These are phyloP conservation scores for Crithidia sp. DNA, from an alignment of 208 protist species.

Conservation along the genomic window DNA sequence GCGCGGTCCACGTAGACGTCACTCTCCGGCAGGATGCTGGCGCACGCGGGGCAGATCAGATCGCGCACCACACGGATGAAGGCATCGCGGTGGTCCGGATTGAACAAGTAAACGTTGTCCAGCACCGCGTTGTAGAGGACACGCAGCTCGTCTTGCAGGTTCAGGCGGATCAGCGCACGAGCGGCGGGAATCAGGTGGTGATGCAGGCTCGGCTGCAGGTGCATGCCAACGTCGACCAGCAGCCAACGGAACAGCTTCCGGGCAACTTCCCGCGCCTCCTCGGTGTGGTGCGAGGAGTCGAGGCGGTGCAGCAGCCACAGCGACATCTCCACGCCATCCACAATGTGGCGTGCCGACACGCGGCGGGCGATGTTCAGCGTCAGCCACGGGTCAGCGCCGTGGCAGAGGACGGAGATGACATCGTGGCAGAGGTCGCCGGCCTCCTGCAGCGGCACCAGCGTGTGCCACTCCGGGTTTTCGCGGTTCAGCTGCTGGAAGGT, in stretches of 20 bases:
- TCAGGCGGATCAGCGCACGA: slow-evolving; percentile 72
- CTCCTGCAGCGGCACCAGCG: slow-evolving; percentile 50
- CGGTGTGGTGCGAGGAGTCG: slow-evolving; percentile 73
- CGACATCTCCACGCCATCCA: slow-evolving; percentile 85
- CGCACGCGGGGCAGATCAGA: slow-evolving; percentile 75
- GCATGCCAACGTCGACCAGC: slow-evolving; percentile 78
- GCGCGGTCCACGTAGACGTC: slow-evolving; percentile 70
- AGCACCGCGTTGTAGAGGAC: slow-evolving; percentile 83
- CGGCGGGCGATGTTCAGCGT: slow-evolving; percentile 75
- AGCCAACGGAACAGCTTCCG: slow-evolving; percentile 83
- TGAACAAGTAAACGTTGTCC: slow-evolving; percentile 75
- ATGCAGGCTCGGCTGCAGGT: slow-evolving; percentile 75
- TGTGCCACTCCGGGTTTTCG: slow-evolving; percentile 68
- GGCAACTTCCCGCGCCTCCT: slow-evolving; percentile 70
- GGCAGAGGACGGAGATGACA: slow-evolving; percentile 72
- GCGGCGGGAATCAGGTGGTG: slow-evolving; percentile 74
- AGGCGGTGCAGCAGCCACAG: slow-evolving; percentile 83
- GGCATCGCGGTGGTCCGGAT: slow-evolving; percentile 57
- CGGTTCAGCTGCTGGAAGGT: slow-evolving; percentile 82
- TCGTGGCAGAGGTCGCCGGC: slow-evolving; percentile 63
- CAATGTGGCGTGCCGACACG: slow-evolving; percentile 60
- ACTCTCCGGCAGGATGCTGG: slow-evolving; percentile 54
- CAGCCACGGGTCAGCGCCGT: slow-evolving; percentile 84
- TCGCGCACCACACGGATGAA: slow-evolving; percentile 81
- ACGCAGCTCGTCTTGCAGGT: slow-evolving; percentile 69